phyloP scores from a whole-genome alignment of 345 rosid genomes.

The Sisymbrium altissimum region DNA sequence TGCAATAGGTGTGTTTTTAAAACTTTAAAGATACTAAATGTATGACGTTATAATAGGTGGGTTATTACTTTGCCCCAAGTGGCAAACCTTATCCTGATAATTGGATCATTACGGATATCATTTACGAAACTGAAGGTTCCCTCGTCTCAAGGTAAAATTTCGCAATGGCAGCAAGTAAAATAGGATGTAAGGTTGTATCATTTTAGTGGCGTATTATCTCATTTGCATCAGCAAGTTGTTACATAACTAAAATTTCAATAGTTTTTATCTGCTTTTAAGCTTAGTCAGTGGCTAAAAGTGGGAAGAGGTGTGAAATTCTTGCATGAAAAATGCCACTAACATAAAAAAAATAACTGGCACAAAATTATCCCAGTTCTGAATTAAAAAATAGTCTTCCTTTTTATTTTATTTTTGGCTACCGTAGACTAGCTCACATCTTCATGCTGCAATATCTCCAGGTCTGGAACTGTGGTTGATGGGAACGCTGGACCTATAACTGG shows the following conservation, averaged over 20 bases:
- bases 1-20: no score
- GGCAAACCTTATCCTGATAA: conserved; percentile 99
- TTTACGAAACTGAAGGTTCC: conserved; percentile 88
- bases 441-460: conserved; percentile 49
- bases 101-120: conserved; percentile 93
- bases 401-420: background rate
- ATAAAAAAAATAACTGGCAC: background rate
- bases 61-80: conserved; percentile 93
- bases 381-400: background rate
- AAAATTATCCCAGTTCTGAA: background rate
- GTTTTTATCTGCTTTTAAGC: background rate
- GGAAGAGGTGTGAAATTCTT: background rate
- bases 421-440: conserved; percentile 12
- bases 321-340: background rate
- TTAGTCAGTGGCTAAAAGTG: background rate
- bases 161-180: conserved; percentile 10
- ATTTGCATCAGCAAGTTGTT: background rate
- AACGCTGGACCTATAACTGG: conserved; percentile 87
- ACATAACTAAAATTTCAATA: background rate
- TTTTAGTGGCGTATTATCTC: background rate
- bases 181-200: background rate
- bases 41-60: conserved; percentile 60
- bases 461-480: conserved; percentile 88
- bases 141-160: conserved; percentile 62
- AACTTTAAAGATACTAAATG: conserved; percentile 20